Base-by-base conservation (phyloP, 345 rosid species). In the Populus ilicifolia region DNA sequence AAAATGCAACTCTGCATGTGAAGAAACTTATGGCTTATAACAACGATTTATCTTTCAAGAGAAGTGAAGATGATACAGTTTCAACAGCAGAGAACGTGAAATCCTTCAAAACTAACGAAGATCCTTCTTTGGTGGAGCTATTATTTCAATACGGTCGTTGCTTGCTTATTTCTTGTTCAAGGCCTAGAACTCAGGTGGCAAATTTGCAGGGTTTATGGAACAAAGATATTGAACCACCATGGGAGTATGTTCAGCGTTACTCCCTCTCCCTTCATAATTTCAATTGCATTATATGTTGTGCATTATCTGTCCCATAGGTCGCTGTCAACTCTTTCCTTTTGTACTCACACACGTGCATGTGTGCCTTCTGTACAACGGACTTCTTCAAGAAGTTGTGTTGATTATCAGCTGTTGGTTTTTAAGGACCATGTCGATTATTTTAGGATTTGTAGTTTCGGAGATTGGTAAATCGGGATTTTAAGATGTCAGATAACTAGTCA, bases 201-300 rank as follows among this genome's bases (percentile, higher is more conserved):
- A 96, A 93, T 84, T 85, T 93, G 80, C 97, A 93, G 75, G 99
- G 99, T 52, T 89, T 96, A 80, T 96, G 99, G 99, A 96, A 91
- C 87, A 85, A 84, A 71, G 93, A 91, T 86, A 73, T 89, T 75
- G 85, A 81, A 50, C 99, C 98, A 23, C 83, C 81, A 59, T 96
- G 98, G 98, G 99, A 96, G 98, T 96, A 88, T 11, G 97, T 85
- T 72, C 73, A 18, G 8, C 61, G 30, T 80, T 25, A 69, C 30
- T 73, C 67, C 54, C 62, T 54, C 41, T 62, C 18, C 43, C 43
- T 48, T 67, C 46, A 39, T 46, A 18, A 16, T 52, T 79, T 83
- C 79, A 30, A 36, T 50, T 46, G 72, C 70, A 71, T 54, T 67
- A 6, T 17, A 14, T 76, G 13, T 41, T 56, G 48, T 75, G 70